phyloP scores from a whole-genome alignment of 2,329 filamentous ascomycete species.

The Arthrobotrys pseudoclavata region DNA sequence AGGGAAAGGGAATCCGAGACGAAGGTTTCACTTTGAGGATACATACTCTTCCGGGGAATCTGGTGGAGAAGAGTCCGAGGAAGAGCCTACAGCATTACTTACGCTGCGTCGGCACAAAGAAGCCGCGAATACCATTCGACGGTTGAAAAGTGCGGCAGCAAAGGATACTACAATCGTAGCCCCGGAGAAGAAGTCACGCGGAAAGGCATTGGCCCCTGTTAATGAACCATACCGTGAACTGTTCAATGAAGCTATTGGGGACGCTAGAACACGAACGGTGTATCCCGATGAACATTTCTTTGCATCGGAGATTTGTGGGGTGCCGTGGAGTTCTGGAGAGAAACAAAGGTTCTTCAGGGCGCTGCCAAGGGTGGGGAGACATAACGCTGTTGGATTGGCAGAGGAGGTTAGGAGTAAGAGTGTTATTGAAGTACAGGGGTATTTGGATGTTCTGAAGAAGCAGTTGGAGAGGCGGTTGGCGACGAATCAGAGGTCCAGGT shows the following conservation, averaged over 20 bases:
- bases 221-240: constrained; percentile 55
- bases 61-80: constrained; percentile 23
- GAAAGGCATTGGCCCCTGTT: constrained; percentile 27
- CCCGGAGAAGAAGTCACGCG: constrained; percentile 31
- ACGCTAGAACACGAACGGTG: constrained; percentile 51
- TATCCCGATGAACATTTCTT: constrained; percentile 35
- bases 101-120: constrained; percentile 41
- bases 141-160: constrained; percentile 17
- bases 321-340: constrained; percentile 44
- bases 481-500: constrained; percentile 7
- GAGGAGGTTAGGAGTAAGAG: constrained; percentile 46
- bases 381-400: constrained; percentile 38
- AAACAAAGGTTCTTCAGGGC: constrained; percentile 53
- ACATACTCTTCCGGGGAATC: constrained; percentile 31
- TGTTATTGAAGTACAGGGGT: constrained; percentile 54
- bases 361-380: constrained; percentile 43
- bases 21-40: constrained; percentile 52
- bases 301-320: constrained; percentile 19
- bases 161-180: not conserved
- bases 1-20: constrained; percentile 5
- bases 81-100: constrained; percentile 42
- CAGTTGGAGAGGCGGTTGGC: constrained; percentile 26
- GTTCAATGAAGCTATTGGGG: constrained; percentile 49
- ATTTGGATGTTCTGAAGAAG: constrained; percentile 35
- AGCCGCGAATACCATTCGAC: constrained; percentile 36